Conservation (phyloP, 139 green algal species). For the Closterium sp. region DNA sequence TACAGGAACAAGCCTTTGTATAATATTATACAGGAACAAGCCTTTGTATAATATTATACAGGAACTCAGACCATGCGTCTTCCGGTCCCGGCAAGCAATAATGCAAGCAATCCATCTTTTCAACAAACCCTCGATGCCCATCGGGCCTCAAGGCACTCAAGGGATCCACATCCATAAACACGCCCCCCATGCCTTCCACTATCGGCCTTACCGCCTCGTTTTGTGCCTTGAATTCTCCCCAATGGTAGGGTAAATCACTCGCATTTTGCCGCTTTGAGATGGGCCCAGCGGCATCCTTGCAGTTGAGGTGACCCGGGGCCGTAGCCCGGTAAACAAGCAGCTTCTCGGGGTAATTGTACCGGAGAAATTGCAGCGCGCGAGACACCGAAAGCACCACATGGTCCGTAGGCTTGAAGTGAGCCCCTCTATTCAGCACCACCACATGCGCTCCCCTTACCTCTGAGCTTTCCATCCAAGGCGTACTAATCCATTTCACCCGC, state of each 20-base stretch:
- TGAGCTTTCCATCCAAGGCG: too few species aligned
- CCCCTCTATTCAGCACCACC: constrained; percentile 9
- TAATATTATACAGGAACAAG: too few species aligned
- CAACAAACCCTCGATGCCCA: background rate
- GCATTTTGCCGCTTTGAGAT: background rate
- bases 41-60: constrained; percentile 2
- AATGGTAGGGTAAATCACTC: constrained; percentile 9
- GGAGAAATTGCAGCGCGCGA: background rate
- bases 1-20: too few species aligned
- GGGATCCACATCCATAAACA: background rate
- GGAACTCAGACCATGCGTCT: background rate
- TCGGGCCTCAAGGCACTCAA: background rate
- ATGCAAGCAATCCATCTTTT: background rate
- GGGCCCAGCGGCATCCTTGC: background rate
- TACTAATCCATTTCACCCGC: too few species aligned
- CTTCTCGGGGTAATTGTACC: background rate
- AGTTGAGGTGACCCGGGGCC: constrained; percentile 18
- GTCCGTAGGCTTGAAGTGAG: background rate
- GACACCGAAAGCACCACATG: background rate
- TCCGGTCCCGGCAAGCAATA: background rate
- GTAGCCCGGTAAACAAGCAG: constrained; percentile 4
- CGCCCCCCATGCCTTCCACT: background rate
- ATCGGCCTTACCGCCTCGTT: background rate
- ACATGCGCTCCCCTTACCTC: background rate
- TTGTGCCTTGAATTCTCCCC: constrained; percentile 19